Percentiles rank a stretch among this genome's conserved stretches.
phyloP scores from a whole-genome alignment of 2,329 filamentous ascomycete genomes.

The Alternaria sp. region DNA sequence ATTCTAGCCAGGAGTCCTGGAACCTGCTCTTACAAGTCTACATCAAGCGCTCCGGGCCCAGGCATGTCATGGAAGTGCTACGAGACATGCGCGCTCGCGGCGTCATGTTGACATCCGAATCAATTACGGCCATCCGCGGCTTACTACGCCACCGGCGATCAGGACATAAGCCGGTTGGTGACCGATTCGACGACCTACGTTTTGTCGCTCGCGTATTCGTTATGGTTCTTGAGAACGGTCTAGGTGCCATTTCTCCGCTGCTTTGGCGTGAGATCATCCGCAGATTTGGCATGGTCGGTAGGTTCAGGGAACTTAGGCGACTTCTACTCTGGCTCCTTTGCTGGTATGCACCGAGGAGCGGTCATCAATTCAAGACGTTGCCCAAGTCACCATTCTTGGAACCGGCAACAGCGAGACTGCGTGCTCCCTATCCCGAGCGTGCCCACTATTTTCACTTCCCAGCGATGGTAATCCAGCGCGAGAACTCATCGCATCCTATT shows the following conservation, averaged over 20 bases:
- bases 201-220: slow-evolving; percentile 61
- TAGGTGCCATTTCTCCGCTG: slow-evolving; percentile 51
- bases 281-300: slow-evolving; percentile 65
- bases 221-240: slow-evolving; percentile 57
- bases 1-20: slow-evolving; percentile 53
- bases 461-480: slow-evolving; percentile 13
- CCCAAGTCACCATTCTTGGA: slow-evolving; percentile 37
- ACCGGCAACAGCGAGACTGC: slow-evolving; percentile 30
- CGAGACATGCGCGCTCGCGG: slow-evolving; percentile 61
- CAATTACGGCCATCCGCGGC: slow-evolving; percentile 53
- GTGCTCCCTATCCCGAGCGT: slow-evolving; percentile 22
- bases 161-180: slow-evolving; percentile 47
- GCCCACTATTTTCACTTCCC: slow-evolving; percentile 32
- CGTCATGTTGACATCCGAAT: slow-evolving; percentile 55
- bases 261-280: slow-evolving; percentile 68
- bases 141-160: slow-evolving; percentile 52
- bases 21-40: slow-evolving; percentile 60
- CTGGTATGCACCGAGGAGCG: slow-evolving; percentile 47
- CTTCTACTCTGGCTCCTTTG: slow-evolving; percentile 62
- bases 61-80: slow-evolving; percentile 47
- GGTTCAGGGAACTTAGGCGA: slow-evolving; percentile 61
- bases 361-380: slow-evolving; percentile 27
- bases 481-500: slow-evolving; percentile 36
- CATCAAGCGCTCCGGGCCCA: slow-evolving; percentile 38
- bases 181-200: slow-evolving; percentile 50